Conservation (phyloP, 257 asterid species). For the Jacaranda mimosifolia region DNA sequence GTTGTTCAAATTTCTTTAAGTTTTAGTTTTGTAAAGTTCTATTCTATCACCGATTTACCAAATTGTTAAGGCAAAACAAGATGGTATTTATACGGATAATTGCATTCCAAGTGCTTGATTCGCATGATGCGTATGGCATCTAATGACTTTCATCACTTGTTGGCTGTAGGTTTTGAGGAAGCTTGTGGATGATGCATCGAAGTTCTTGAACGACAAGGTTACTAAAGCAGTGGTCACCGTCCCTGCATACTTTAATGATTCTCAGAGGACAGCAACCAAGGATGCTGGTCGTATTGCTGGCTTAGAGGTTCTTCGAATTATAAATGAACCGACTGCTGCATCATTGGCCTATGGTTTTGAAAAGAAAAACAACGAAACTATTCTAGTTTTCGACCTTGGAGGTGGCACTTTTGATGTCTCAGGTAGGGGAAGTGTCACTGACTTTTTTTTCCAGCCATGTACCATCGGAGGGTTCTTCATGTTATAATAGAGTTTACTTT, state of each 20-base stretch:
- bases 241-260: slow-evolving; percentile 93
- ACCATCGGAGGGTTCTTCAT: neutral
- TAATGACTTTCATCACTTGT: slow-evolving; percentile 12
- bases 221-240: slow-evolving; percentile 94
- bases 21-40: neutral
- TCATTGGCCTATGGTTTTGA: slow-evolving; percentile 94
- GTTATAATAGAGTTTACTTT: slow-evolving; percentile 13
- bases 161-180: slow-evolving; percentile 78
- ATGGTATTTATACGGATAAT: neutral
- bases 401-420: slow-evolving; percentile 97
- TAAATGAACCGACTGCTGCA: slow-evolving; percentile 95
- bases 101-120: neutral
- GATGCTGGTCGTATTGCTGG: slow-evolving; percentile 98
- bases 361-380: slow-evolving; percentile 84
- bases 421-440: slow-evolving; percentile 46
- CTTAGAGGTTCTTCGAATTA: slow-evolving; percentile 84
- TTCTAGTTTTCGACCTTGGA: slow-evolving; percentile 88
- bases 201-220: slow-evolving; percentile 88
- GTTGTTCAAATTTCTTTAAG: neutral
- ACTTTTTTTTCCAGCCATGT: neutral
- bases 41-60: neutral
- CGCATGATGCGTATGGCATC: neutral
- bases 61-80: neutral
- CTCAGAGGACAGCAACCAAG: slow-evolving; percentile 93
- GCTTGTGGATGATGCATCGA: slow-evolving; percentile 95